These are phyloP conservation scores for Gossypium stocksii DNA, from an alignment of 345 rosid species.

Conservation along the genomic window DNA sequence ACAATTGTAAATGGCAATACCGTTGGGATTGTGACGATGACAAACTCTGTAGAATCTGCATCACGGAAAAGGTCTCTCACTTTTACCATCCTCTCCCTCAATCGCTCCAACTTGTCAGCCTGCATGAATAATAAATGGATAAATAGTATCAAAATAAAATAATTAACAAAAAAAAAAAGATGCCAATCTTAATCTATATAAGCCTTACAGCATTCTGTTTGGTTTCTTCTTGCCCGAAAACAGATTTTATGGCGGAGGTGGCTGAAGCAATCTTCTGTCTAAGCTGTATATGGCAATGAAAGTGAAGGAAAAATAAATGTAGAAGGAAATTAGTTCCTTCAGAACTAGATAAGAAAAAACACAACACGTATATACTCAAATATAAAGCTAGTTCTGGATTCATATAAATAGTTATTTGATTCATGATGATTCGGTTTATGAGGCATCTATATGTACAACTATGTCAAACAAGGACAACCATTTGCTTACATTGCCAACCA, in stretches of 20 bases:
- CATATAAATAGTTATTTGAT: background rate
- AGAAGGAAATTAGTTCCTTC: background rate
- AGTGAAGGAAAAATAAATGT: background rate
- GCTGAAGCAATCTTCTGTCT: conserved; percentile 85
- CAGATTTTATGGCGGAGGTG: conserved; percentile 92
- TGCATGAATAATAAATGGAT: conserved; percentile 20
- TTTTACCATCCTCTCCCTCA: conserved; percentile 96
- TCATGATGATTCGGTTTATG: background rate
- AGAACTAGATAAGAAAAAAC: background rate
- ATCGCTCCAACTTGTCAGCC: conserved; percentile 79
- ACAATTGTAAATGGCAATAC: conserved; percentile 34
- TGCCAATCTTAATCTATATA: conserved; percentile 14
- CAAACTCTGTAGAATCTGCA: conserved; percentile 84
- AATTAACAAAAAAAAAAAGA: conserved; percentile 9
- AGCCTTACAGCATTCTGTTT: conserved; percentile 60
- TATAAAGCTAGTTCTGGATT: background rate
- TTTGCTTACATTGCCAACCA: background rate
- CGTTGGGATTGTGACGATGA: conserved; percentile 93
- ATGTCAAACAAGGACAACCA: conserved; percentile 2
- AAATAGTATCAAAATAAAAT: background rate
- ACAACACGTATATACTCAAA: background rate
- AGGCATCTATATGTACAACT: background rate
- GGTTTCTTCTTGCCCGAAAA: conserved; percentile 75
- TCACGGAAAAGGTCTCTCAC: conserved; percentile 94
- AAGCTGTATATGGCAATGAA: conserved; percentile 49